These are phyloP conservation scores for Nymphaea thermarum DNA, from an alignment of 164 flowering plant genomes.

Conservation along the genomic window DNA sequence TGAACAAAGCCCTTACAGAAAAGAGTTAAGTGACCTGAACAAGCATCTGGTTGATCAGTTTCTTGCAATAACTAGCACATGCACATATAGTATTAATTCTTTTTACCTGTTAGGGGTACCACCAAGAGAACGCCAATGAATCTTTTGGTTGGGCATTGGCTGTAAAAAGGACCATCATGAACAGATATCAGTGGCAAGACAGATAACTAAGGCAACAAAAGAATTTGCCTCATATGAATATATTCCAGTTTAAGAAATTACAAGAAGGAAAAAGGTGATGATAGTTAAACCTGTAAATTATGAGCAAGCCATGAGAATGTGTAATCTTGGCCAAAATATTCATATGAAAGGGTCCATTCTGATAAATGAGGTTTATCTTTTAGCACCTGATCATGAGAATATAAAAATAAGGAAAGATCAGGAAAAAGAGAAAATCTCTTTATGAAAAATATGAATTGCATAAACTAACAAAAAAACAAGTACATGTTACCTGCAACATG, in stretches of 20 bases:
- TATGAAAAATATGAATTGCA: no score
- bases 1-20: no score
- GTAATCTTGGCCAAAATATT: slow-evolving; percentile 65
- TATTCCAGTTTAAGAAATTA: background rate
- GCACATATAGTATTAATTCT: no score
- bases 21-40: no score
- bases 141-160: slow-evolving; percentile 25
- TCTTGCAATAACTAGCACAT: no score
- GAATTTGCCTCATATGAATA: background rate
- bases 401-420: no score
- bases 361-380: slow-evolving; percentile 74
- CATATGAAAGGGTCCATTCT: slow-evolving; percentile 69
- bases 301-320: slow-evolving; percentile 85
- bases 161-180: background rate
- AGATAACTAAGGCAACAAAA: background rate
- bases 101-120: slow-evolving; percentile 74
- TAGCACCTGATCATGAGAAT: slow-evolving; percentile 23
- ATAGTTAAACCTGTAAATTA: slow-evolving; percentile 52
- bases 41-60: no score
- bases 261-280: background rate
- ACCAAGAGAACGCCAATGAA: slow-evolving; percentile 63
- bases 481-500: no score
- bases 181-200: background rate
- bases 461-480: no score
- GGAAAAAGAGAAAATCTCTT: no score